These are phyloP conservation scores for Ramalina intermedia DNA, from an alignment of 495 filamentous ascomycete species.

Conservation along the genomic window DNA sequence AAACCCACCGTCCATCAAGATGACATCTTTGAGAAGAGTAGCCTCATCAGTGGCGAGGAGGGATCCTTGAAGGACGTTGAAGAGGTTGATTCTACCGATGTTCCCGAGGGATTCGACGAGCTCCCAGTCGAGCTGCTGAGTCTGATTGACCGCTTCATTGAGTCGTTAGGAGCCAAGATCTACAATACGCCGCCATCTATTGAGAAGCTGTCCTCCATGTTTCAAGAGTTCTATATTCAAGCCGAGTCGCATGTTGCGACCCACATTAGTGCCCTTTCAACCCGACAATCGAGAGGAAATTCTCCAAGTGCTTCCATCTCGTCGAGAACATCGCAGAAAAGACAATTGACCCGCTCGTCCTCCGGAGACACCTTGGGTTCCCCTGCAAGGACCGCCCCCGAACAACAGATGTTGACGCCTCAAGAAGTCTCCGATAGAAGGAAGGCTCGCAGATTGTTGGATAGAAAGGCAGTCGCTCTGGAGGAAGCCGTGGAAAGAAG, in stretches of 20 bases:
- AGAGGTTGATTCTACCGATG: constrained; percentile 20
- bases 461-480: constrained; percentile 56
- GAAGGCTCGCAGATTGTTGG: constrained; percentile 60
- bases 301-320: constrained; percentile 38
- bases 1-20: constrained; percentile 9
- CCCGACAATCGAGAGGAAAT: constrained; percentile 51
- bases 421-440: constrained; percentile 69
- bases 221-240: constrained; percentile 85
- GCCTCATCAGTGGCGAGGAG: constrained; percentile 5
- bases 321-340: constrained; percentile 21
- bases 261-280: constrained; percentile 70
- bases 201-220: constrained; percentile 69
- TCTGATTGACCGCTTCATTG: constrained; percentile 84
- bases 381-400: constrained; percentile 19
- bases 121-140: constrained; percentile 86
- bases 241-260: constrained; percentile 75
- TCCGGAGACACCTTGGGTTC: constrained; percentile 13
- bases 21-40: constrained; percentile 25
- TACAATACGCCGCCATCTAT: constrained; percentile 72
- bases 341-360: constrained; percentile 7
- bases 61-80: constrained; percentile 4
- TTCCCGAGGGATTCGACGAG: constrained; percentile 45
- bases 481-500: constrained; percentile 88
- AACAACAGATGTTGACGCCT: constrained; percentile 86
- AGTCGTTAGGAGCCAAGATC: constrained; percentile 76